These are phyloP conservation scores for Aspergillus sp. DNA, from an alignment of 2,329 filamentous ascomycete species.

Conservation along the genomic window DNA sequence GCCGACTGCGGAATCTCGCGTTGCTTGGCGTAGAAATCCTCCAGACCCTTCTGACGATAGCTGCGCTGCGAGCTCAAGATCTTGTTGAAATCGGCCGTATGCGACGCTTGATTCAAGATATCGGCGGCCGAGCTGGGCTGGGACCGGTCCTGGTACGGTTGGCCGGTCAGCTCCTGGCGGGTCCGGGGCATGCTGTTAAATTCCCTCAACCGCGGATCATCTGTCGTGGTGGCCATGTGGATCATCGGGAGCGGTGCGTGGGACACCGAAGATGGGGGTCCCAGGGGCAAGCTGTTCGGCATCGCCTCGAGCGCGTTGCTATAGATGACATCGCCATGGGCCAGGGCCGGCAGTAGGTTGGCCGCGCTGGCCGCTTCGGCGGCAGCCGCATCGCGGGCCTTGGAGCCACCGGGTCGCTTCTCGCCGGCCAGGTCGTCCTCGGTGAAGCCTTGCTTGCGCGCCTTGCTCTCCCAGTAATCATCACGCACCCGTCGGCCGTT, in stretches of 20 bases:
- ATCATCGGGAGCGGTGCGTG: constrained; percentile 79
- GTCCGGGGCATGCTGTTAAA: constrained; percentile 81
- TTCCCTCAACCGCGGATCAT: constrained; percentile 74
- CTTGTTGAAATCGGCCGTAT: constrained; percentile 89
- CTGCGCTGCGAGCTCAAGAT: constrained; percentile 75
- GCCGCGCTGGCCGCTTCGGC: constrained; percentile 64
- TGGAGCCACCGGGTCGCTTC: constrained; percentile 88
- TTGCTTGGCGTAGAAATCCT: constrained; percentile 77
- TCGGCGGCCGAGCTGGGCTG: constrained; percentile 74
- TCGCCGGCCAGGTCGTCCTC: constrained; percentile 95
- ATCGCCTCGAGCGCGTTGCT: constrained; percentile 71
- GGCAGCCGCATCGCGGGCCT: constrained; percentile 78
- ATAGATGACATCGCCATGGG: constrained; percentile 86
- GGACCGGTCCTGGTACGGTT: constrained; percentile 83
- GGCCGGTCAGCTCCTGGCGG: constrained; percentile 84
- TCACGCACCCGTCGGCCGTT: constrained; percentile 89
- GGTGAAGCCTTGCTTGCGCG: constrained; percentile 94
- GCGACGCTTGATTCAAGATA: constrained; percentile 79
- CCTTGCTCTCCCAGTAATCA: constrained; percentile 98
- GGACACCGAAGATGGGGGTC: constrained; percentile 63
- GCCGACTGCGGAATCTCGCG: constrained; percentile 71
- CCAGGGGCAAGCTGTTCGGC: constrained; percentile 68
- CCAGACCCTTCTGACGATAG: constrained; percentile 75
- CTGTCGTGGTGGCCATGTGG: constrained; percentile 74
- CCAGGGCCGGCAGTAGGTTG: constrained; percentile 59